phyloP scores from a whole-genome alignment of 805 yeast genomes.

The Saturnispora galanensis region DNA sequence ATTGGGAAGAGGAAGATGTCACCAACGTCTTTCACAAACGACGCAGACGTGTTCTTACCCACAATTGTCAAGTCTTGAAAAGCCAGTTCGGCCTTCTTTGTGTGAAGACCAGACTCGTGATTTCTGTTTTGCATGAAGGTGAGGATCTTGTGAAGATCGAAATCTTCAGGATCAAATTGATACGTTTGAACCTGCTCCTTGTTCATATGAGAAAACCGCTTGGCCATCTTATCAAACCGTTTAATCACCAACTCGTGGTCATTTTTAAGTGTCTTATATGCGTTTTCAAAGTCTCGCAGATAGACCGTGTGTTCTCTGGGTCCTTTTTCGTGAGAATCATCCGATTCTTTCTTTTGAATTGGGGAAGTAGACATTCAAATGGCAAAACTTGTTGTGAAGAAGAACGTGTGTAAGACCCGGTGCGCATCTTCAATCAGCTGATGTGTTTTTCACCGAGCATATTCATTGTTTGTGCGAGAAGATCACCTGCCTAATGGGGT shows the following conservation, averaged over 20 bases:
- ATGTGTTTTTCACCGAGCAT: too few relatives aligned
- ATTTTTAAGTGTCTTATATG: neutral
- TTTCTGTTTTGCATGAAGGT: conserved; percentile 30
- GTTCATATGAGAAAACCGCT: conserved; percentile 15
- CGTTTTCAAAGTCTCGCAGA: conserved; percentile 2
- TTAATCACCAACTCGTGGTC: neutral
- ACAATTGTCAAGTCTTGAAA: conserved; percentile 33
- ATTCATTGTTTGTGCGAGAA: too few relatives aligned
- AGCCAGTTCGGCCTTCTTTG: conserved; percentile 32
- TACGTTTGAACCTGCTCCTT: conserved; percentile 16
- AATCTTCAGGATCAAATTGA: conserved; percentile 22
- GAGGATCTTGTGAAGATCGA: conserved; percentile 31
- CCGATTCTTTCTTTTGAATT: too few relatives aligned
- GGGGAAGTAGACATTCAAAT: too few relatives aligned
- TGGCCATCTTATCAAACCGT: conserved; percentile 14
- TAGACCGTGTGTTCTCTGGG: neutral
- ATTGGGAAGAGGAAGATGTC: conserved; percentile 30
- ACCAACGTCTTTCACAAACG: conserved; percentile 34
- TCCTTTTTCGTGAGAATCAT: too few relatives aligned
- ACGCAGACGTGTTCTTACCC: conserved; percentile 39
- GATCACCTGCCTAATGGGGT: too few relatives aligned
- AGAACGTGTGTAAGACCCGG: too few relatives aligned
- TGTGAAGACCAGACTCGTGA: conserved; percentile 35
- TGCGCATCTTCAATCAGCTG: too few relatives aligned
- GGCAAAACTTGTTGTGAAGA: too few relatives aligned